phyloP scores from a whole-genome alignment of 768 basidiomycete species.

The Xerocomellus chrysenteron region DNA sequence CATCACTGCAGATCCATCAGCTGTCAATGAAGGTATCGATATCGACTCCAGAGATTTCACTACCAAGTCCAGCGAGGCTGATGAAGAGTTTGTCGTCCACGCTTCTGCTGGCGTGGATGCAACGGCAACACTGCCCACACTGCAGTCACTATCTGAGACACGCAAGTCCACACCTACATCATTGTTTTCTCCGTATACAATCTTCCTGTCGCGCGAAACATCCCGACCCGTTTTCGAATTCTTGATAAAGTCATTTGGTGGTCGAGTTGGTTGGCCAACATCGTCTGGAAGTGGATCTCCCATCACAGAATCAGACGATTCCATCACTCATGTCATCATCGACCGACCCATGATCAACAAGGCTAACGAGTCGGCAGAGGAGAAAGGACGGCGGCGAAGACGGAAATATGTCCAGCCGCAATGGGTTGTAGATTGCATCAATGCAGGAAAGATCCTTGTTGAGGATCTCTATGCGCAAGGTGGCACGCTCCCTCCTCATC shows the following conservation, averaged over 20 bases:
- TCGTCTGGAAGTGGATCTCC: slow-evolving; percentile 83
- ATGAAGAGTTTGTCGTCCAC: slow-evolving; percentile 70
- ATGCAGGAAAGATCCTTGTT: slow-evolving; percentile 77
- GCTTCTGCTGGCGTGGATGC: slow-evolving; percentile 51
- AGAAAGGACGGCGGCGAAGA: slow-evolving; percentile 59
- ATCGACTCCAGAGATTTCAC: slow-evolving; percentile 35
- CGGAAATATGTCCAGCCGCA: slow-evolving; percentile 95
- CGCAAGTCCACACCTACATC: slow-evolving; percentile 56
- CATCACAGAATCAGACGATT: slow-evolving; percentile 70
- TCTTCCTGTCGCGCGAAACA: slow-evolving; percentile 93
- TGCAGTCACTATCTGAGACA: slow-evolving; percentile 61
- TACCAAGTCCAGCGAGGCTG: slow-evolving; percentile 34
- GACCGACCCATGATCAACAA: slow-evolving; percentile 72
- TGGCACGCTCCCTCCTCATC: slow-evolving; percentile 83
- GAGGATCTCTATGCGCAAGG: slow-evolving; percentile 88
- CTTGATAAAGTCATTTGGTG: slow-evolving; percentile 87
- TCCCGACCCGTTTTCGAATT: slow-evolving; percentile 94
- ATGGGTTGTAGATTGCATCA: slow-evolving; percentile 97
- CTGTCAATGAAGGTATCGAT: slow-evolving; percentile 38
- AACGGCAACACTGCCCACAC: slow-evolving; percentile 57
- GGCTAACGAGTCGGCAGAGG: slow-evolving; percentile 50
- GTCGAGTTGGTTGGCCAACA: slow-evolving; percentile 84
- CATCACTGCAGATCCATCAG: slow-evolving; percentile 30
- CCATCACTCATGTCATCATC: slow-evolving; percentile 93
- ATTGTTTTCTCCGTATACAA: slow-evolving; percentile 82